Conservation (phyloP, 225 moss, liverwort and hornwort species). For the Pseudoscleropodium purum region DNA sequence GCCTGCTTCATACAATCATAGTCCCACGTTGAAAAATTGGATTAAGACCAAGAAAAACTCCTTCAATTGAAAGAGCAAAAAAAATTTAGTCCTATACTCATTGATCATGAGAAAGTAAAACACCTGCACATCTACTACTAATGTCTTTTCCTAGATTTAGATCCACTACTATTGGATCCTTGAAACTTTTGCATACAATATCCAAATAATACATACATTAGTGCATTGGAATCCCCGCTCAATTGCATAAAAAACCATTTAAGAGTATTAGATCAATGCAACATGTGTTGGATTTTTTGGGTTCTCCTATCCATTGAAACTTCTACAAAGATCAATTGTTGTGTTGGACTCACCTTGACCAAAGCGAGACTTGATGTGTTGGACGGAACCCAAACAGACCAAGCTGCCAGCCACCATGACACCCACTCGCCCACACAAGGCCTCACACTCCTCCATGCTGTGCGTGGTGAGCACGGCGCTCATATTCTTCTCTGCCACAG, state of each 20-base stretch:
- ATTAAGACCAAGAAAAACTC: background rate
- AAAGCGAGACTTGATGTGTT: constrained; percentile 91
- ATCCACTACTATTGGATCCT: background rate
- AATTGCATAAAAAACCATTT: background rate
- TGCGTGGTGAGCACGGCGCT: constrained; percentile 90
- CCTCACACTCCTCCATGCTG: constrained; percentile 99
- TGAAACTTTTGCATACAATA: no score
- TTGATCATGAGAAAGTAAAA: background rate
- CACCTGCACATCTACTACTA: background rate
- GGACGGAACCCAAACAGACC: constrained; percentile 76
- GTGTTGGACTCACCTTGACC: constrained; percentile 46
- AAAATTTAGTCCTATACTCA: background rate
- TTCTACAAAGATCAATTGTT: background rate
- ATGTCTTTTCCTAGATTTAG: background rate
- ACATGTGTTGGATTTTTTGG: background rate
- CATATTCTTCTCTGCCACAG: constrained; percentile 47
- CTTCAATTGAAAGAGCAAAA: background rate
- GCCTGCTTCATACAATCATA: constrained; percentile 31
- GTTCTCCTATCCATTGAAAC: background rate
- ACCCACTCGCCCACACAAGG: constrained; percentile 81
- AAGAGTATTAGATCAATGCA: background rate
- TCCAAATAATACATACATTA: background rate
- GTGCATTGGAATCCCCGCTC: background rate
- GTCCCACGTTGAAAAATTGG: background rate
- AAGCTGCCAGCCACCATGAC: constrained; percentile 82